Conservation (phyloP, 2,329 filamentous ascomycete genomes). For the Colletotrichum orbiculare region DNA sequence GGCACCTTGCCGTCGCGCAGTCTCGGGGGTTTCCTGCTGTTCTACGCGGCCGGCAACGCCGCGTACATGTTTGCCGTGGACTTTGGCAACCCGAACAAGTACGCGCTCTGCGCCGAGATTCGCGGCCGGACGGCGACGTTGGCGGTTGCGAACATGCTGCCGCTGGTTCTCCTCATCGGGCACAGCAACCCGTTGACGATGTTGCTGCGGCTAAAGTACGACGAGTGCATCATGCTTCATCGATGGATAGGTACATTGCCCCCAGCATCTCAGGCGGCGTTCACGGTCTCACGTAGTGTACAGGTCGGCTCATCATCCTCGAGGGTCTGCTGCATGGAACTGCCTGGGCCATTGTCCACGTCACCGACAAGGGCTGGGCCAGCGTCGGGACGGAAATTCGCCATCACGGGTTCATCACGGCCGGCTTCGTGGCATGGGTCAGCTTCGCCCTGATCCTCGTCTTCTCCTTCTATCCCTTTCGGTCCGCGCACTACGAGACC, state of each 20-base stretch:
- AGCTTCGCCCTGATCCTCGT: background rate
- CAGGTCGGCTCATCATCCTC: conserved; percentile 1
- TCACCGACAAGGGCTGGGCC: background rate
- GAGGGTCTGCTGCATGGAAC: background rate
- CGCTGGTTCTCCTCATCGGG: conserved; percentile 52
- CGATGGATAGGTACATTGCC: conserved; percentile 9
- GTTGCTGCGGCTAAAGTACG: conserved; percentile 53
- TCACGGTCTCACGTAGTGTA: background rate
- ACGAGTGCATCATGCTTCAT: conserved; percentile 50
- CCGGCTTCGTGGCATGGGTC: conserved; percentile 3
- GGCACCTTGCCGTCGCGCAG: conserved; percentile 33
- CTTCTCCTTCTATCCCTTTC: background rate
- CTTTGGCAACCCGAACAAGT: conserved; percentile 38
- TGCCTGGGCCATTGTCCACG: conserved; percentile 1
- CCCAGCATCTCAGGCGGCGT: background rate
- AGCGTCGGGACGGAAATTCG: background rate
- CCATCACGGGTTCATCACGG: background rate
- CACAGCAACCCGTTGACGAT: conserved; percentile 55
- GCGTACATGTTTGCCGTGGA: conserved; percentile 44
- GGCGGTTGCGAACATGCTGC: conserved; percentile 55
- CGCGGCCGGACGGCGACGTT: conserved; percentile 54
- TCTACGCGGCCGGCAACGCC: conserved; percentile 43
- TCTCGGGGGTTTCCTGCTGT: conserved; percentile 41
- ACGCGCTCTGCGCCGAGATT: conserved; percentile 39
- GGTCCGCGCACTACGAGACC: conserved; percentile 1